A percentile compares a stretch with the other conserved stretches of the same genome.
Evolutionary conservation across 1,284 basidiomycete genomes (phyloP).

Genomic region (Cryptococcus deneoformans): DNA sequence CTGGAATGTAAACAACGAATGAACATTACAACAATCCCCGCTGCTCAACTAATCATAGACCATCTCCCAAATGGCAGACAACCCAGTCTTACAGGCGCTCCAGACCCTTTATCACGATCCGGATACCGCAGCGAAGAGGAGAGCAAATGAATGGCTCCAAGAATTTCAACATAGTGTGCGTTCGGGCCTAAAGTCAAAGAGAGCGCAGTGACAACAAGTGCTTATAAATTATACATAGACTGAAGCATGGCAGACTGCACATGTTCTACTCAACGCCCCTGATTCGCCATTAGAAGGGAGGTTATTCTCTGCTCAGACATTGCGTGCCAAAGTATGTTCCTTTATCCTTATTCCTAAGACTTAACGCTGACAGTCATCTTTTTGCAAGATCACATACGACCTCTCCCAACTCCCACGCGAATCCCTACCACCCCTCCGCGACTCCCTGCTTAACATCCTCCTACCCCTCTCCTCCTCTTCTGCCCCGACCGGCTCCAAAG

Average conservation of each 20-base stretch:
- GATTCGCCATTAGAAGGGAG: conserved; percentile 79
- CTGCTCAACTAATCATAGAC: not conserved
- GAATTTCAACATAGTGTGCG: conserved; percentile 96
- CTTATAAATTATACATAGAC: conserved; percentile 54
- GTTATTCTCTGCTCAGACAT: conserved; percentile 95
- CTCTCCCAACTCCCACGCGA: conserved; percentile 77
- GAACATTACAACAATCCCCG: too few relatives aligned
- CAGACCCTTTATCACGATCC: conserved; percentile 60
- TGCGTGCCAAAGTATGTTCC: conserved; percentile 79
- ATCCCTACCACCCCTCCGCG: conserved; percentile 73
- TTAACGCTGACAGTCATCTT: conserved; percentile 2
- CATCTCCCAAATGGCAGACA: conserved; percentile 12
- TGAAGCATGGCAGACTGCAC: conserved; percentile 95
- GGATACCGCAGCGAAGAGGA: conserved; percentile 75
- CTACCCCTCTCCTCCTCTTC: conserved; percentile 56
- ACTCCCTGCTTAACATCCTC: conserved; percentile 80
- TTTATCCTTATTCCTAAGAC: not conserved
- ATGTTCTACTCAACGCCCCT: conserved; percentile 77
- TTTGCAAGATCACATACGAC: conserved; percentile 84
- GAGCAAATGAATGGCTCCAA: conserved; percentile 87
- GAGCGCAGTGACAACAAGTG: not conserved
- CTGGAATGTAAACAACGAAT: too few relatives aligned
- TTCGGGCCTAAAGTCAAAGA: conserved; percentile 29
- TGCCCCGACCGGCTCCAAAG: conserved; percentile 67
- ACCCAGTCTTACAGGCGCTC: conserved; percentile 50